Evolutionary conservation across 2,329 filamentous ascomycete species (phyloP).

Genomic region (Fusarium nodosum): DNA sequence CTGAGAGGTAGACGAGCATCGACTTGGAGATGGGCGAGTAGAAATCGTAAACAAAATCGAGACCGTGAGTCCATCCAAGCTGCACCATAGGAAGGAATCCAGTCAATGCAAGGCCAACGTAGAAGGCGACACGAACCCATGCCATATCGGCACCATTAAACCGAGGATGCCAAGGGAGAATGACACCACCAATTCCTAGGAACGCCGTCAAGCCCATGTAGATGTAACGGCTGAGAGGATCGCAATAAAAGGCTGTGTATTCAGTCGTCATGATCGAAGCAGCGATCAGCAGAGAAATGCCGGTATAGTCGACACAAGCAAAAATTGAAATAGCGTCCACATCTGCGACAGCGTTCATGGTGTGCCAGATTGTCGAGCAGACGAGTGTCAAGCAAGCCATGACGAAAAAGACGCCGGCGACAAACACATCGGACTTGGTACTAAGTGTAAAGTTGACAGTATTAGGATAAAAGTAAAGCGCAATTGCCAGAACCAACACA

Average conservation of each 20-base stretch:
- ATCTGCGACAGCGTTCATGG: conserved; percentile 96
- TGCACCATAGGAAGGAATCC: conserved; percentile 92
- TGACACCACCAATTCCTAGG: conserved; percentile 87
- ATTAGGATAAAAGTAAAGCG: conserved; percentile 95
- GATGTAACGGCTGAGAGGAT: conserved; percentile 84
- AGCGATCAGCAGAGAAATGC: conserved; percentile 93
- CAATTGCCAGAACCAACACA: conserved; percentile 86
- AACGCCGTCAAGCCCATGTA: conserved; percentile 87
- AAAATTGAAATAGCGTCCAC: conserved; percentile 92
- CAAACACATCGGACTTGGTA: conserved; percentile 88
- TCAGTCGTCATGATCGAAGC: conserved; percentile 98
- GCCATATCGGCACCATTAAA: conserved; percentile 96
- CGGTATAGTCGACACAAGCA: conserved; percentile 97
- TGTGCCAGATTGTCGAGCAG: conserved; percentile 98
- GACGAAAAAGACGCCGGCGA: conserved; percentile 95
- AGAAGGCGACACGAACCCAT: conserved; percentile 93
- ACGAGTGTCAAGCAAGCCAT: conserved; percentile 94
- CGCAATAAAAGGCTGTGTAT: conserved; percentile 99
- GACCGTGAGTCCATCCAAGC: conserved; percentile 80
- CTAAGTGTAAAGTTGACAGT: conserved; percentile 88
- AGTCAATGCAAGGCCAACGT: conserved; percentile 86
- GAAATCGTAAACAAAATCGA: conserved; percentile 87
- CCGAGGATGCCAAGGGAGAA: conserved; percentile 94
- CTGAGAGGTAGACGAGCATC: conserved; percentile 85
- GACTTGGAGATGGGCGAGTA: conserved; percentile 91